Evolutionary conservation across 2,329 filamentous ascomycete species (phyloP).

Genomic region (Albophoma yamanashiensis): DNA sequence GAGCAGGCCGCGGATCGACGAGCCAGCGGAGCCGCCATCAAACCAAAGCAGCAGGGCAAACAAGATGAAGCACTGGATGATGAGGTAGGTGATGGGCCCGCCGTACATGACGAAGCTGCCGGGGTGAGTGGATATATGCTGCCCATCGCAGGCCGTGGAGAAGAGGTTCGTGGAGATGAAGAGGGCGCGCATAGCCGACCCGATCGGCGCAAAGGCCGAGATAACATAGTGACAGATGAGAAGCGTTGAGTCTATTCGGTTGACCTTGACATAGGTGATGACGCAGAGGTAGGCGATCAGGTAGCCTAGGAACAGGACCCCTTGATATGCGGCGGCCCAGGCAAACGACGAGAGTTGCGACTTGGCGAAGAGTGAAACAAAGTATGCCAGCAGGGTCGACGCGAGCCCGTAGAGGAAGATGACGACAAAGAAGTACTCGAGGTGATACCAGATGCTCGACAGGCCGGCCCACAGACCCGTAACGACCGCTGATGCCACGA

Average conservation of each 20-base stretch:
- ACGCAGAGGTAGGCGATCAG: conserved; percentile 62
- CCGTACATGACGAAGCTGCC: conserved; percentile 66
- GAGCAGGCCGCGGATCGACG: conserved; percentile 34
- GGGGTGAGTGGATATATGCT: conserved; percentile 54
- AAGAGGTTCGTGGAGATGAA: conserved; percentile 78
- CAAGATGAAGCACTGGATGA: conserved; percentile 60
- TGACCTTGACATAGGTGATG: conserved; percentile 62
- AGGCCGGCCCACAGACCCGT: conserved; percentile 58
- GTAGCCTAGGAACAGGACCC: conserved; percentile 59
- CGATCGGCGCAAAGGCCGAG: conserved; percentile 64
- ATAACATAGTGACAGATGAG: conserved; percentile 66
- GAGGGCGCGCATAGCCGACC: conserved; percentile 61
- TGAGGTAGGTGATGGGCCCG: conserved; percentile 73
- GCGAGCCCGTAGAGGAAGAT: conserved; percentile 73
- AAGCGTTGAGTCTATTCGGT: conserved; percentile 56
- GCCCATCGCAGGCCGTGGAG: conserved; percentile 61
- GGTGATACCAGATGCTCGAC: conserved; percentile 61
- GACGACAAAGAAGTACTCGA: conserved; percentile 73
- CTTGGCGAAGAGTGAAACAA: conserved; percentile 68
- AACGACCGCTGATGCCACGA: conserved; percentile 52
- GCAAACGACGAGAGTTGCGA: conserved; percentile 80
- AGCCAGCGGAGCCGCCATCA: conserved; percentile 61
- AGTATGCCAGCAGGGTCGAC: conserved; percentile 66
- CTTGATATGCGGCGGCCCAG: conserved; percentile 68
- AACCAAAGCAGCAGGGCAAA: conserved; percentile 68